phyloP scores from a whole-genome alignment of 225 moss, liverwort and hornwort genomes.

The Rhytidiadelphus loreus region DNA sequence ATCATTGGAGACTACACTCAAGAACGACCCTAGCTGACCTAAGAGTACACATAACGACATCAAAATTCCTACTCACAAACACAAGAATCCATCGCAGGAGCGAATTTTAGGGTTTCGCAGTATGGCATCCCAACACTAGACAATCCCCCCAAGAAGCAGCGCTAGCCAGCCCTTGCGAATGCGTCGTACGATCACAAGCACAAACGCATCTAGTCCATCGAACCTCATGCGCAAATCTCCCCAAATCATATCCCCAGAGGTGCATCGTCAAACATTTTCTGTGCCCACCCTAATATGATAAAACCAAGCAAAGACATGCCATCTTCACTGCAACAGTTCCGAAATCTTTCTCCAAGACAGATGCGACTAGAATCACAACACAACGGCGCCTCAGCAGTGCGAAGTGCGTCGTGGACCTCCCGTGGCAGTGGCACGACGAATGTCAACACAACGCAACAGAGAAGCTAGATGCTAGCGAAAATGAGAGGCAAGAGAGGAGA shows the following conservation, averaged over 20 bases:
- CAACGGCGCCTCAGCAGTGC: neutral
- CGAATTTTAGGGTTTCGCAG: constrained; percentile 1
- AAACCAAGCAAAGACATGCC: neutral
- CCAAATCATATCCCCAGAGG: neutral
- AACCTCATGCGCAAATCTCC: neutral
- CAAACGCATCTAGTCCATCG: neutral
- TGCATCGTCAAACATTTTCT: neutral
- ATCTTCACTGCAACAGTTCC: neutral
- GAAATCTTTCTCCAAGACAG: neutral
- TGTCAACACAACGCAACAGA: neutral
- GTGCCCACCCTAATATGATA: neutral
- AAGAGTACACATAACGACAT: neutral
- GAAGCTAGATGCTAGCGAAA: neutral
- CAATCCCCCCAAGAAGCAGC: neutral
- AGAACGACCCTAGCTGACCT: neutral
- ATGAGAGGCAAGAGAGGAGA: neutral
- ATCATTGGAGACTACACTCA: neutral
- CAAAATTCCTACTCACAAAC: neutral
- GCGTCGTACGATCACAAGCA: neutral
- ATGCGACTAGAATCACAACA: neutral
- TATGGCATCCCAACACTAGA: neutral
- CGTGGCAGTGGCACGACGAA: neutral
- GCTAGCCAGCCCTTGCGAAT: neutral
- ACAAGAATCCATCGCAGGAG: neutral
- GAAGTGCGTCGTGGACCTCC: neutral